Percentiles rank a stretch among this genome's conserved stretches.
Conservation (phyloP, 139 green algal genomes). For the Chlorella sorokiniana region DNA sequence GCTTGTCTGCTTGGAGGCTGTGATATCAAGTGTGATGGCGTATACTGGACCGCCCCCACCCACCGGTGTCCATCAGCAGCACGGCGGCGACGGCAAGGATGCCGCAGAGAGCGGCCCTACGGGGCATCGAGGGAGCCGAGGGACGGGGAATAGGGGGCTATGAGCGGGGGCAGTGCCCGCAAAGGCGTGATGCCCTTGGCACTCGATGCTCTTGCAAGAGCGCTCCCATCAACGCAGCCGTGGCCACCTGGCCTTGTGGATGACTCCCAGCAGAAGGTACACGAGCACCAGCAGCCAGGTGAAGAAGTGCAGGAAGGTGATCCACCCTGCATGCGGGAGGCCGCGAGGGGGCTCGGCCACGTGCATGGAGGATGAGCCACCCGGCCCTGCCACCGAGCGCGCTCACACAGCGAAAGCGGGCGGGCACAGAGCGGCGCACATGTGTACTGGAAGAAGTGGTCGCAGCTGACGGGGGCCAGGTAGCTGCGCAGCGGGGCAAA, state of each 20-base stretch:
- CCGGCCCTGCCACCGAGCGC: too few species aligned
- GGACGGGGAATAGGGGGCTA: too few species aligned
- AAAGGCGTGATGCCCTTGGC: background rate
- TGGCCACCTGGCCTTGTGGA: constrained; percentile 30
- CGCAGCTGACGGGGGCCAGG: constrained; percentile 18
- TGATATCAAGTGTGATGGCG: too few species aligned
- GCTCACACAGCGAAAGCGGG: background rate
- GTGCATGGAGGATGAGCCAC: too few species aligned
- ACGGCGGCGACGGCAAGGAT: constrained; percentile 16
- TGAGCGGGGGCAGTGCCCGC: background rate
- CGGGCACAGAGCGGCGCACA: background rate
- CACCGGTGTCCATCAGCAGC: constrained; percentile 23
- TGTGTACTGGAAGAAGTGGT: constrained; percentile 30
- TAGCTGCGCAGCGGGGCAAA: background rate
- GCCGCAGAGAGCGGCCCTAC: constrained; percentile 2
- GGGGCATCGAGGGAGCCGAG: too few species aligned
- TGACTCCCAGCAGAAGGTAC: background rate
- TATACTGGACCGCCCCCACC: too few species aligned
- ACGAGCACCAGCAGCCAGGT: constrained; percentile 24
- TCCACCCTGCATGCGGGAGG: too few species aligned
- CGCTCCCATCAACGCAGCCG: too few species aligned
- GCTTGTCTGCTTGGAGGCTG: too few species aligned
- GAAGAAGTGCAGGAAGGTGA: constrained; percentile 37
- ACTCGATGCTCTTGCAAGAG: too few species aligned
- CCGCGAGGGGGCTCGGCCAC: too few species aligned